Evolutionary conservation across 1,284 basidiomycete species (phyloP).

Genomic region (Leccinum holopus): DNA sequence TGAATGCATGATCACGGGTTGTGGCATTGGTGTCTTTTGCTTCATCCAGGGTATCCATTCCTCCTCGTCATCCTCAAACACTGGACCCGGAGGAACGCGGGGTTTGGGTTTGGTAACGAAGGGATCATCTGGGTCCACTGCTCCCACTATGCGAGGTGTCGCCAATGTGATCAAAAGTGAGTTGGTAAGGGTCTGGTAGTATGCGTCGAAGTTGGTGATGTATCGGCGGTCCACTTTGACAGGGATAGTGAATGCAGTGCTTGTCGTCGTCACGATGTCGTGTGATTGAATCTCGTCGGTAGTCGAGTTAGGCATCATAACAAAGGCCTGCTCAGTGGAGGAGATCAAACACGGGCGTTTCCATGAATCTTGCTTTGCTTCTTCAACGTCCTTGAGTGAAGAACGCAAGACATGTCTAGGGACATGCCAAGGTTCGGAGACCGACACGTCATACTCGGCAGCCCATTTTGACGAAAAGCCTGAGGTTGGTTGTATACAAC

Average conservation of each 20-base stretch:
- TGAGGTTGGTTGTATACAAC: background rate
- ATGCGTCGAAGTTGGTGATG: slow-evolving; percentile 7
- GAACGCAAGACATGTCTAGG: background rate
- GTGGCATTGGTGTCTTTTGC: background rate
- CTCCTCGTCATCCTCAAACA: slow-evolving; percentile 9
- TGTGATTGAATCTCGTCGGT: background rate
- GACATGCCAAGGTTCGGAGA: background rate
- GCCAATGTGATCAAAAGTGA: slow-evolving; percentile 1
- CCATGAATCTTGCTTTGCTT: background rate
- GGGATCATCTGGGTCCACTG: background rate
- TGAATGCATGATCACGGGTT: background rate
- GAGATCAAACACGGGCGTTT: background rate
- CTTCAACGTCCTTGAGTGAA: background rate
- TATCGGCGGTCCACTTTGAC: slow-evolving; percentile 5
- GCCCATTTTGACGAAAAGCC: slow-evolving; percentile 9
- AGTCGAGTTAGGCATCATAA: slow-evolving; percentile 12
- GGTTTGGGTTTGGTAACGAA: background rate
- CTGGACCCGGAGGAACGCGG: background rate
- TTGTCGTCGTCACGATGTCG: slow-evolving; percentile 9
- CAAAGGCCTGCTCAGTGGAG: background rate
- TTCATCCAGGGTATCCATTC: slow-evolving; percentile 11
- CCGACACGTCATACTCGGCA: background rate
- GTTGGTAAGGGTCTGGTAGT: slow-evolving; percentile 8
- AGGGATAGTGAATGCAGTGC: background rate
- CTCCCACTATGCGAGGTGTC: background rate